Base-by-base conservation (phyloP, 164 flowering plant genomes). In the Macadamia integrifolia region DNA sequence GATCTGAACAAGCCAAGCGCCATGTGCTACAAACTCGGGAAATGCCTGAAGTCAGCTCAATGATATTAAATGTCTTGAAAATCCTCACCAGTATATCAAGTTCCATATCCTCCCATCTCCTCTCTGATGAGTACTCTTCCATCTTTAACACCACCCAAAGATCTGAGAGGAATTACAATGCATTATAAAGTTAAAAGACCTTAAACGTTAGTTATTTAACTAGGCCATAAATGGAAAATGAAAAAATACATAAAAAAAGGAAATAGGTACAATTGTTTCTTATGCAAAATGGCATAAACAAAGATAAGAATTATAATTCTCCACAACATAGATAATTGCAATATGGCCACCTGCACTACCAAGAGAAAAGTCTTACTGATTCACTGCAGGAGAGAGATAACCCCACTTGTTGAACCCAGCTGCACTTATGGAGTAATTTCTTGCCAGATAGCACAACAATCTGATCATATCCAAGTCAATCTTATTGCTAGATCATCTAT, bases 61-160 rank as follows among this genome's bases (percentile, higher is more conserved):
- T 74, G 55, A 83, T 70, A 69, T 74, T 44, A 12, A 82, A 75
- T 9, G 69, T 62, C 77, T 80, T 78, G 71, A 84, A 79, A 59
- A 87, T 84, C 76, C 65, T 79, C 69, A 87, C 85, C 79, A 87
- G 71, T 2, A 82, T 70, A 72, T 87, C 88, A 10, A 64, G 75
- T 55, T 82, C 85, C 77, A 86, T 42, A 49, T 83, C 84, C 72
- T 79, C 86, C 91, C 91, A 87, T 72, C 77, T 83, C 77, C 80
- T 78, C 23, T 52, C 60, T 50, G 1, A 17, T 56, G 72, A 50
- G 11, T 23, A 31, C 14, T 83, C 85, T 69, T 79, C 86, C 86
- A 83, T 81, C 32, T 60, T 30, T 66, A 35, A 52, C 52, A 52
- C 43, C 6, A 15, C 4, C n/a, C 46, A 69, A 69, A 53, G 35